Percentiles rank a stretch among this genome's conserved stretches.
Evolutionary conservation across 352 stramenopile genomes (phyloP).

Genomic region (Globisporangium takayamanum): DNA sequence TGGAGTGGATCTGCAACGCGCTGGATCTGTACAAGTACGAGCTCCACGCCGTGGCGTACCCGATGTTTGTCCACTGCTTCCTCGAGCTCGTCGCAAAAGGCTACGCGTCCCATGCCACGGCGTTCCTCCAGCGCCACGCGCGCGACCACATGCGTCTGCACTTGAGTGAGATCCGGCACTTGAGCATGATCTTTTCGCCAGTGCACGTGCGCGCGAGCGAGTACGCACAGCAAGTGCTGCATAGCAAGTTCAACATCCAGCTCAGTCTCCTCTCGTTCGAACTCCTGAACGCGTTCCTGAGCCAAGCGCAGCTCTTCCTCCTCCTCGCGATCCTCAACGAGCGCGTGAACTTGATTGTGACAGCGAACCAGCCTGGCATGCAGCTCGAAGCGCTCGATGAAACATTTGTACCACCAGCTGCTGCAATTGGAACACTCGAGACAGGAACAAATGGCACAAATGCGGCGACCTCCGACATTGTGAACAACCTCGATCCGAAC

Average conservation of each 20-base stretch:
- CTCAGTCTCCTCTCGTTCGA: conserved; percentile 81
- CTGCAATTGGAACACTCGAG: no score
- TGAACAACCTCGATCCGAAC: conserved; percentile 37
- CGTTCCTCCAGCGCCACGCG: conserved; percentile 55
- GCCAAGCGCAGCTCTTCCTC: conserved; percentile 69
- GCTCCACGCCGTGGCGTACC: conserved; percentile 69
- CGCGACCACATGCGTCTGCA: conserved; percentile 64
- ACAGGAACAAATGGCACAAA: no score
- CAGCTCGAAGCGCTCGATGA: conserved; percentile 63
- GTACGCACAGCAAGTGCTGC: conserved; percentile 70
- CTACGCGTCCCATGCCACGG: conserved; percentile 33
- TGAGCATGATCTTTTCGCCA: conserved; percentile 56
- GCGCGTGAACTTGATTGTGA: conserved; percentile 69
- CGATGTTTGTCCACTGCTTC: conserved; percentile 80
- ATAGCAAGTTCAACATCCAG: conserved; percentile 81
- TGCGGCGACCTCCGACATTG: conserved; percentile 8
- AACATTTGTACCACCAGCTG: background rate
- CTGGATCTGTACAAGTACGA: conserved; percentile 85
- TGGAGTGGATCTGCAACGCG: conserved; percentile 82
- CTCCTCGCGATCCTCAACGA: conserved; percentile 75
- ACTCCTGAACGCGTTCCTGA: conserved; percentile 74
- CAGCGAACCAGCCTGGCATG: conserved; percentile 62
- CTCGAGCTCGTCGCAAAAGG: conserved; percentile 73
- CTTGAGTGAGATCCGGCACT: conserved; percentile 54
- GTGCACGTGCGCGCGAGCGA: conserved; percentile 65